A percentile compares a stretch with the other conserved stretches of the same genome.
Evolutionary conservation across 305 asterid genomes (phyloP).

Genomic region (Striga hermonthica): DNA sequence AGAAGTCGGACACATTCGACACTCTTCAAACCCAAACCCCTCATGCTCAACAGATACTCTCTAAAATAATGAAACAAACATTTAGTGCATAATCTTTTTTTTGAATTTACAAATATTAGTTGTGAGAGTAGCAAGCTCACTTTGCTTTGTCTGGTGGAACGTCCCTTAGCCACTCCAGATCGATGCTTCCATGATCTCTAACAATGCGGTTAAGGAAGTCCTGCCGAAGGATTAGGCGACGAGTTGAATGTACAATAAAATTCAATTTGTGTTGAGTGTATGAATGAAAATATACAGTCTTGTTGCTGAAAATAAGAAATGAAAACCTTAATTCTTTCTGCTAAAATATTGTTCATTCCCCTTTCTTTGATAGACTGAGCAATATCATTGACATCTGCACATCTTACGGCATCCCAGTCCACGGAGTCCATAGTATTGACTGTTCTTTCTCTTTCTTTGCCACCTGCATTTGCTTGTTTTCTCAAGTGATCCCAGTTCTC

Average conservation of each 20-base stretch:
- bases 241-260: too few relatives aligned
- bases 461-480: conserved; percentile 43
- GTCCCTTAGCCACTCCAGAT: conserved; percentile 96
- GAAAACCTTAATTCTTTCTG: conserved; percentile 84
- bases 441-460: conserved; percentile 57
- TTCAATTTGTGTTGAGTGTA: too few relatives aligned
- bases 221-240: conserved; percentile 56
- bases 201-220: conserved; percentile 80
- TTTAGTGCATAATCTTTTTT: conserved; percentile 14
- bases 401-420: conserved; percentile 93
- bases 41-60: conserved; percentile 84
- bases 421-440: conserved; percentile 68
- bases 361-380: conserved; percentile 83
- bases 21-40: conserved; percentile 96
- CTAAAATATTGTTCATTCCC: conserved; percentile 96
- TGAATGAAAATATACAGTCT: conserved; percentile 19
- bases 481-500: conserved; percentile 78
- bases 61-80: conserved; percentile 47
- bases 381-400: conserved; percentile 79
- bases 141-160: conserved; percentile 97
- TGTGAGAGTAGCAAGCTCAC: conserved; percentile 45
- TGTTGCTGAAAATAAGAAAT: conserved; percentile 26
- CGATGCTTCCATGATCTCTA: conserved; percentile 82
- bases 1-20: conserved; percentile 96
- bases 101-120: conserved; percentile 17